These are phyloP conservation scores for Ophiosphaerella herpotricha DNA, from an alignment of 2,329 filamentous ascomycete species.

Conservation along the genomic window DNA sequence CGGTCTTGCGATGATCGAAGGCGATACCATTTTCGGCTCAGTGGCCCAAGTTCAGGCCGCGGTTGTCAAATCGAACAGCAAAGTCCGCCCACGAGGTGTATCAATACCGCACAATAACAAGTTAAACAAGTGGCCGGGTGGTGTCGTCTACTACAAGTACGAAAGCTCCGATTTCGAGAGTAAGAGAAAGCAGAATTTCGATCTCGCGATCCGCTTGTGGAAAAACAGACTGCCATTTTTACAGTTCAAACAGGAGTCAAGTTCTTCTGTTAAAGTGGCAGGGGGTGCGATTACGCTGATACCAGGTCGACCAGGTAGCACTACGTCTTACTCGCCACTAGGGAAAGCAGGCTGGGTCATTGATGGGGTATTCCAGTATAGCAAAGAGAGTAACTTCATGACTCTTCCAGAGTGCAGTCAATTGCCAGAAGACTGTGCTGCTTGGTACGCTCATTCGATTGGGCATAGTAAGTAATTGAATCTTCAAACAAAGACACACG, in stretches of 20 bases:
- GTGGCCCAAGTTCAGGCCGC: constrained; percentile 4
- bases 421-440: constrained; percentile 8
- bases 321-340: neutral
- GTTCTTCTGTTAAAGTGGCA: neutral
- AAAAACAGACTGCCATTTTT: constrained; percentile 14
- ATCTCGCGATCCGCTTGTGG: constrained; percentile 13
- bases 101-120: constrained; percentile 7
- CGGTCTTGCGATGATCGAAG: constrained; percentile 12
- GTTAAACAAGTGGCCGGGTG: constrained; percentile 6
- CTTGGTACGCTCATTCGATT: constrained; percentile 15
- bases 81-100: constrained; percentile 2
- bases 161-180: constrained; percentile 9
- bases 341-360: neutral
- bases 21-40: constrained; percentile 9
- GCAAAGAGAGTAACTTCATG: constrained; percentile 8
- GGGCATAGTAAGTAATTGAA: constrained; percentile 15
- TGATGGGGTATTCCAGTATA: neutral
- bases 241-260: constrained; percentile 6
- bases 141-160: constrained; percentile 13
- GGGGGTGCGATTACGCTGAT: constrained; percentile 7
- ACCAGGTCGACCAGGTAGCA: neutral
- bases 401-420: constrained; percentile 2
- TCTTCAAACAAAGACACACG: neutral
- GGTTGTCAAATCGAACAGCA: neutral
- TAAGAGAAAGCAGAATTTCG: neutral